A percentile compares a stretch with the other conserved stretches of the same genome.
These are phyloP conservation scores for Trichosporon sp. DNA, from an alignment of 1,284 basidiomycete species.

Conservation along the genomic window DNA sequence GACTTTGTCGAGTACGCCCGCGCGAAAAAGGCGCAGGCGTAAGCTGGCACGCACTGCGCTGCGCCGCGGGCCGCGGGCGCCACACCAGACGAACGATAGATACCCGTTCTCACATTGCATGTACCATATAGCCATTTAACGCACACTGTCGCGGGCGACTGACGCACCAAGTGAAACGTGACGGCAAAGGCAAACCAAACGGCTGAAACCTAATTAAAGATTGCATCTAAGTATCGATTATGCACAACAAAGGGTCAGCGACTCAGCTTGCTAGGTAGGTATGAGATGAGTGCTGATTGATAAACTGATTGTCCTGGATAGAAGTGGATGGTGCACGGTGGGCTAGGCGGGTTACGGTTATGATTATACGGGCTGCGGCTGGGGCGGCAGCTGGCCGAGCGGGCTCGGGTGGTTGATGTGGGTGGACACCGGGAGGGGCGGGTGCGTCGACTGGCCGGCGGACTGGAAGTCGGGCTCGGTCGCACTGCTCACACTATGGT, in stretches of 20 bases:
- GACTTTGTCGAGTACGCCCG: slow-evolving; percentile 49
- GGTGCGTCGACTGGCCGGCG: not conserved
- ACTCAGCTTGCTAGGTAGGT: not conserved
- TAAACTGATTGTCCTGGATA: not conserved
- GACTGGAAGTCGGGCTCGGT: not conserved
- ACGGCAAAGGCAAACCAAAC: not conserved
- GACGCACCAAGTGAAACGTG: too few species aligned
- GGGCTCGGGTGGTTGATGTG: not conserved
- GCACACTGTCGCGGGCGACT: not conserved
- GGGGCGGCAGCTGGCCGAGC: not conserved
- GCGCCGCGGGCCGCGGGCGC: too few species aligned
- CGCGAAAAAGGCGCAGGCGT: slow-evolving; percentile 14
- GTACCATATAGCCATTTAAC: not conserved
- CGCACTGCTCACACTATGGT: slow-evolving; percentile 1
- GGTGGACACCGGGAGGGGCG: not conserved
- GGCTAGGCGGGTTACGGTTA: not conserved
- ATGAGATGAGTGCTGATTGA: not conserved
- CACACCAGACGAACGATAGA: not conserved
- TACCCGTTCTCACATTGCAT: slow-evolving; percentile 3
- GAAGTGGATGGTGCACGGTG: not conserved
- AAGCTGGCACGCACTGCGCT: too few species aligned
- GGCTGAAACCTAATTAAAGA: not conserved
- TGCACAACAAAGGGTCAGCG: not conserved
- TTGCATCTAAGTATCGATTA: not conserved
- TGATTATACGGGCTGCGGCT: not conserved